Percentiles rank a stretch among this genome's conserved stretches.
These are phyloP conservation scores for Zalaria obscura DNA, from an alignment of 2,329 filamentous ascomycete species.

Conservation along the genomic window DNA sequence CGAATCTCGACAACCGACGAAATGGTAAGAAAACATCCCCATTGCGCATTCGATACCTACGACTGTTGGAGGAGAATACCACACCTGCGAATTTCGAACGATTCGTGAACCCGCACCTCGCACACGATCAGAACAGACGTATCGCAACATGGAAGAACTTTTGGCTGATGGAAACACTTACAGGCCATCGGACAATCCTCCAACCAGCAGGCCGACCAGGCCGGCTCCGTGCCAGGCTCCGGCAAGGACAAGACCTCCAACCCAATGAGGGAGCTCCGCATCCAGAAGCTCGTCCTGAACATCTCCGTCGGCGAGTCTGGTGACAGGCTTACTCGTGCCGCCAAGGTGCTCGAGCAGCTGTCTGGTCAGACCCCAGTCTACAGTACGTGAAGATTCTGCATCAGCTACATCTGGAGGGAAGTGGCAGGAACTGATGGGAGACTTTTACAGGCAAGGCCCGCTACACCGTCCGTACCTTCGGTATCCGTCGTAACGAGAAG, in stretches of 20 bases:
- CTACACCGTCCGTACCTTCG: slow-evolving; percentile 99
- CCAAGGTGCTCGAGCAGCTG: slow-evolving; percentile 99
- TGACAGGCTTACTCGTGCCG: slow-evolving; percentile 99
- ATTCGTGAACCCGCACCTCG: too few relatives aligned
- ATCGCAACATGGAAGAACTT: background rate
- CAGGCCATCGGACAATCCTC: slow-evolving; percentile 18
- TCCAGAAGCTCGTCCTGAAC: slow-evolving; percentile 99
- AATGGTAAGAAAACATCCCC: background rate
- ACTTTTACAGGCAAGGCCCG: slow-evolving; percentile 74
- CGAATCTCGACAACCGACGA: background rate
- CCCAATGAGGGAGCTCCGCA: slow-evolving; percentile 99
- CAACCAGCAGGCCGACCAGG: slow-evolving; percentile 43
- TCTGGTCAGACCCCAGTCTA: slow-evolving; percentile 99
- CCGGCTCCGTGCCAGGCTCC: background rate
- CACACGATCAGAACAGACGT: background rate
- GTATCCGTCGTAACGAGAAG: slow-evolving; percentile 99
- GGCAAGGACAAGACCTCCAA: slow-evolving; percentile 68
- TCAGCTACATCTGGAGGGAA: too few relatives aligned
- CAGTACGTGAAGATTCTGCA: slow-evolving; percentile 46
- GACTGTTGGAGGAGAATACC: too few relatives aligned
- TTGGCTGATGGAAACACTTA: slow-evolving; percentile 1
- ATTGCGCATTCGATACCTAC: background rate
- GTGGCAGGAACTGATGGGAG: too few relatives aligned
- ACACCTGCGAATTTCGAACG: too few relatives aligned
- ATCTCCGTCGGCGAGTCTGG: slow-evolving; percentile 99